Percentiles rank a stretch among this genome's conserved stretches.
phyloP scores from a whole-genome alignment of 1,284 basidiomycete genomes.

The Puccinia triticina region DNA sequence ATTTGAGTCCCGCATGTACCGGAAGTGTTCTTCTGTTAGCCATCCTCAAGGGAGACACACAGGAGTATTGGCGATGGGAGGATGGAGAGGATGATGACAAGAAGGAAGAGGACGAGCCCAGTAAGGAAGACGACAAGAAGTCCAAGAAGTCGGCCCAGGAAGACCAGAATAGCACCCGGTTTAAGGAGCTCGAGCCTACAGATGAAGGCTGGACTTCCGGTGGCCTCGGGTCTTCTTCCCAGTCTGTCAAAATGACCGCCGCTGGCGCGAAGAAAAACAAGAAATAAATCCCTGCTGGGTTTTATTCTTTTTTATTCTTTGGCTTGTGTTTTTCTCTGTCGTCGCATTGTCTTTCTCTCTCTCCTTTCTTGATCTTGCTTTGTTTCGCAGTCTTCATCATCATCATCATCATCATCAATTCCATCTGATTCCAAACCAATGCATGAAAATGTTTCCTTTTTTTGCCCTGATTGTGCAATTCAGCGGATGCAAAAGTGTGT shows the following conservation, averaged over 20 bases:
- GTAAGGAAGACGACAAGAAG: conserved; percentile 2
- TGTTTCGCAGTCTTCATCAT: neutral
- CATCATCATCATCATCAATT: too few species aligned
- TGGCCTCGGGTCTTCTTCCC: conserved; percentile 1
- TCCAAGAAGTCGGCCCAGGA: neutral
- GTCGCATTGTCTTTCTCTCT: neutral
- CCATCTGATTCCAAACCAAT: too few species aligned
- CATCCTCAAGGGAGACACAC: conserved; percentile 66
- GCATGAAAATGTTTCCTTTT: too few species aligned
- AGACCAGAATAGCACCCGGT: neutral
- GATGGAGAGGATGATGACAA: conserved; percentile 61
- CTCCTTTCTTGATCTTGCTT: neutral
- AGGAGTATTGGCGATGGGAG: conserved; percentile 69
- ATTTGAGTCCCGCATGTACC: conserved; percentile 70
- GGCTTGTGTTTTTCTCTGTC: neutral
- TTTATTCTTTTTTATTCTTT: too few species aligned
- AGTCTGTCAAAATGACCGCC: conserved; percentile 18
- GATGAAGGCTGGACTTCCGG: conserved; percentile 40
- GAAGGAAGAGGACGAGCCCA: conserved; percentile 40
- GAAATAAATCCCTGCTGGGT: neutral
- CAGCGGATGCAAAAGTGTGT: too few species aligned
- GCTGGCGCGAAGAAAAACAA: conserved; percentile 46
- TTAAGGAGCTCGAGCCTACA: too few species aligned
- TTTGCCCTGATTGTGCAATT: too few species aligned
- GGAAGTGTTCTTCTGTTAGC: conserved; percentile 68